Evolutionary conservation across 2,329 filamentous ascomycete genomes (phyloP).

Genomic region (Colletotrichum sp.): DNA sequence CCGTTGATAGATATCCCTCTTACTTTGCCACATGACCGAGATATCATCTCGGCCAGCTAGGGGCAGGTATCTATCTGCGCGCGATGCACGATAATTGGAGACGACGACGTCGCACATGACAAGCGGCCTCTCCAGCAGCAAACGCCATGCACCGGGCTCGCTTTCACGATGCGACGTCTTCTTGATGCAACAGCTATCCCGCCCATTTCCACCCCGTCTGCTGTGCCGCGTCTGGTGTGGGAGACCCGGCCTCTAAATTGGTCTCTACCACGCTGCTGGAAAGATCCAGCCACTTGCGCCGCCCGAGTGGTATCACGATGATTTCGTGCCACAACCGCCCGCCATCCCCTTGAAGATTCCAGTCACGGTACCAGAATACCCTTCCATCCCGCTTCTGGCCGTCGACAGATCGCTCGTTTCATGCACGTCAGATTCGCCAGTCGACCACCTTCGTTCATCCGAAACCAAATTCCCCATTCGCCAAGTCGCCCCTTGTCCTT

Average conservation of each 20-base stretch:
- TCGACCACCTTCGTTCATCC: not conserved
- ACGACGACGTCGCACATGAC: not conserved
- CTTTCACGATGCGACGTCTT: not conserved
- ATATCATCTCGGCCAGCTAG: not conserved
- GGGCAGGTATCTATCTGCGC: not conserved
- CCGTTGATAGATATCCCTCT: not conserved
- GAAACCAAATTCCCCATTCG: not conserved
- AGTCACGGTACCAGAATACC: not conserved
- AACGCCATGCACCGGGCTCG: not conserved
- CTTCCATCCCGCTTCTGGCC: conserved; percentile 13
- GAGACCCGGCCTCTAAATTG: conserved; percentile 3
- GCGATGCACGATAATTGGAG: not conserved
- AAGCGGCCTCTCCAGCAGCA: not conserved
- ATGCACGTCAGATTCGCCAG: conserved; percentile 19
- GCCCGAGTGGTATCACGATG: not conserved
- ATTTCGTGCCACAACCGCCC: conserved; percentile 4
- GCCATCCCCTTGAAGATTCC: not conserved
- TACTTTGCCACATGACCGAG: not conserved
- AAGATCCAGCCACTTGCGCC: conserved; percentile 14
- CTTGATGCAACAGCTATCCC: not conserved
- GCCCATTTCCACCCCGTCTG: not conserved
- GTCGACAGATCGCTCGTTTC: conserved; percentile 12
- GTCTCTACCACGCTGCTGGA: conserved; percentile 11
- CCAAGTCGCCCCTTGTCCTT: not conserved
- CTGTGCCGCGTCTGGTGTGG: not conserved